Evolutionary conservation across 176 grass and related monocot species (phyloP), one percentile per base, ranked within the genome.

Genomic region (Zoysia pacifica): DNA sequence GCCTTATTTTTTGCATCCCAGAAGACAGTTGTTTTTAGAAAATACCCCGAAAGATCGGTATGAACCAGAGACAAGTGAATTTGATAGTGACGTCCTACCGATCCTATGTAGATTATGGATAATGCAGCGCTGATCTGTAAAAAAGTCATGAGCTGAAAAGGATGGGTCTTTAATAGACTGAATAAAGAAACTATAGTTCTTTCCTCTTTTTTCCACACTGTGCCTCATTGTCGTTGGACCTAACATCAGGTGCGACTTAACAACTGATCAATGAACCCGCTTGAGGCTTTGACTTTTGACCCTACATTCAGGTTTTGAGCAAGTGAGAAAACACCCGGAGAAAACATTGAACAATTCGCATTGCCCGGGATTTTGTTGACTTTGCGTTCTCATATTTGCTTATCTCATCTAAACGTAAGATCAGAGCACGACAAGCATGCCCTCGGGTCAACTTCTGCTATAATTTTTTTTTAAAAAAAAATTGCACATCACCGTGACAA

Each of bases 171-270:
- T 2, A 19, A 41, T 56, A 39, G 41, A 7, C 41, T 45, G 36
- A 72, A 54, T 59, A 72, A 19, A 19, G 41, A 67, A 74, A 67
- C 42, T 12, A 3, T n/a, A 59, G 35, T 48, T 39, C n/a, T 37
- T 55, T 2, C 40, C 11, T 36, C 4, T n/a, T 47, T 74, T 36
- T 55, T 54, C 48, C 45, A 67, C 40, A 67, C 11, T 55, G 70
- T 7, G 15, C 50, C 39, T 75, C 81, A 48, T 4, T 68, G 42
- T 76, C 62, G 28, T 76, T 48, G 19, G 63, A 83, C 81, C 63
- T 76, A 83, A 83, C 81, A 68, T 2, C 62, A 83, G 72, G 19
- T 75, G 43, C 41, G 7, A 65, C 15, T 74, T 19, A 48, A 75
- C 15, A 67, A 58, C 50, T 13, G 5, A 39, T 13, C 67, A 59